Percentiles rank a stretch among this genome's conserved stretches.
phyloP scores from a whole-genome alignment of 2,329 filamentous ascomycete species.

The Elsinoe ampelina region DNA sequence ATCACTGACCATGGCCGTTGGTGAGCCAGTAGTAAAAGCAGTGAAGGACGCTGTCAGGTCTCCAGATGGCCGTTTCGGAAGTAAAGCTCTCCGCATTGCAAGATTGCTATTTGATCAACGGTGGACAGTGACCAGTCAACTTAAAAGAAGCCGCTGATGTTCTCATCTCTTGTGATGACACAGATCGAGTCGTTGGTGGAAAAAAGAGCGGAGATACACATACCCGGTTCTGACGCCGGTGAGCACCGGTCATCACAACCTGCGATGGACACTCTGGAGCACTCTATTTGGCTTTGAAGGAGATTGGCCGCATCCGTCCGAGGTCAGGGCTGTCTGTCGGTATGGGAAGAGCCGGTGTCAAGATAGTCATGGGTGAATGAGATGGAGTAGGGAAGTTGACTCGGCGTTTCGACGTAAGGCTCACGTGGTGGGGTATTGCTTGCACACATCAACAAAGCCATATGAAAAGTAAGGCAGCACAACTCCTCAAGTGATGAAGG shows the following conservation, averaged over 20 bases:
- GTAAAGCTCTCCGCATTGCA: constrained; percentile 4
- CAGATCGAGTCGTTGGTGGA: too few relatives aligned
- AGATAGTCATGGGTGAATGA: not conserved
- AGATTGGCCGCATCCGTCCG: not conserved
- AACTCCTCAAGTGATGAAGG: too few relatives aligned
- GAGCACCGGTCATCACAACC: not conserved
- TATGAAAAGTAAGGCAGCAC: too few relatives aligned
- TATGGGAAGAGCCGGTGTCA: not conserved
- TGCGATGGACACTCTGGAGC: not conserved
- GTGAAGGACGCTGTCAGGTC: not conserved
- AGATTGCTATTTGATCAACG: not conserved
- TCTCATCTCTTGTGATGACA: not conserved
- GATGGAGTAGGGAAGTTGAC: not conserved
- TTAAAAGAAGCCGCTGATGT: not conserved
- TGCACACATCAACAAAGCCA: too few relatives aligned
- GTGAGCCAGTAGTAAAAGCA: not conserved
- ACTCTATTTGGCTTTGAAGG: not conserved
- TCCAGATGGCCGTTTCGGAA: constrained; percentile 5
- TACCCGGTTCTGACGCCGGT: not conserved
- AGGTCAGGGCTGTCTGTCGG: not conserved
- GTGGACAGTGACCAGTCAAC: not conserved
- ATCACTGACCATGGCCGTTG: not conserved
- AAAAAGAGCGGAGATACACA: not conserved
- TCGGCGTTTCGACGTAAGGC: too few relatives aligned
- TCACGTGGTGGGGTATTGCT: too few relatives aligned